Percentiles rank a stretch among this genome's conserved stretches.
Conservation (phyloP, 202 grass and related monocot species). For the Brachypodium distachyon region DNA sequence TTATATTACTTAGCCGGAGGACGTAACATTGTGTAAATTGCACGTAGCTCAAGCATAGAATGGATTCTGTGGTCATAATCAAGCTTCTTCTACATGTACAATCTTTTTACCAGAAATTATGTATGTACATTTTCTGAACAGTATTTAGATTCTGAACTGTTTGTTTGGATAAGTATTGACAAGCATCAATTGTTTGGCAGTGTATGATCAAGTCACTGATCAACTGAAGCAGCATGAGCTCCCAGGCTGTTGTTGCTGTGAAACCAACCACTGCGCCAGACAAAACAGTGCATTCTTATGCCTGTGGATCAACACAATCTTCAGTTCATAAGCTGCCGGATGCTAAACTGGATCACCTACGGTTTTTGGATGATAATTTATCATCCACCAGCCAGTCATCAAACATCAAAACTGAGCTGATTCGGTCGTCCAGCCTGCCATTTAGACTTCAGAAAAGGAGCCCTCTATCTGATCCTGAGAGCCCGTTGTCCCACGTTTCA, state of each 20-base stretch:
- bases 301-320: conserved; percentile 30
- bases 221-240: conserved; percentile 45
- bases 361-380: conserved; percentile 11
- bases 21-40: background rate
- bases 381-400: conserved; percentile 56
- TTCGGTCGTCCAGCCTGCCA: conserved; percentile 22
- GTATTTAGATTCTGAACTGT: background rate
- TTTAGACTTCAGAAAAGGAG: conserved; percentile 36
- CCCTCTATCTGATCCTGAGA: conserved; percentile 38
- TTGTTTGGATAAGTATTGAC: background rate
- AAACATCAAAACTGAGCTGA: conserved; percentile 34
- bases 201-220: background rate
- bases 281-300: conserved; percentile 27
- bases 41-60: background rate
- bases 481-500: conserved; percentile 29
- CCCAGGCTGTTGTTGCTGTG: conserved; percentile 29
- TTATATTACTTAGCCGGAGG: background rate
- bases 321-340: conserved; percentile 37
- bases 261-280: conserved; percentile 24
- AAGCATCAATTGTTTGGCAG: background rate
- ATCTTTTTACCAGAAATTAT: background rate
- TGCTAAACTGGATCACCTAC: background rate
- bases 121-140: background rate
- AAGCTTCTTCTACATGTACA: background rate
- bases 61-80: background rate